Evolutionary conservation across 768 basidiomycete genomes (phyloP).

Genomic region (Leccinum longicurvipes): DNA sequence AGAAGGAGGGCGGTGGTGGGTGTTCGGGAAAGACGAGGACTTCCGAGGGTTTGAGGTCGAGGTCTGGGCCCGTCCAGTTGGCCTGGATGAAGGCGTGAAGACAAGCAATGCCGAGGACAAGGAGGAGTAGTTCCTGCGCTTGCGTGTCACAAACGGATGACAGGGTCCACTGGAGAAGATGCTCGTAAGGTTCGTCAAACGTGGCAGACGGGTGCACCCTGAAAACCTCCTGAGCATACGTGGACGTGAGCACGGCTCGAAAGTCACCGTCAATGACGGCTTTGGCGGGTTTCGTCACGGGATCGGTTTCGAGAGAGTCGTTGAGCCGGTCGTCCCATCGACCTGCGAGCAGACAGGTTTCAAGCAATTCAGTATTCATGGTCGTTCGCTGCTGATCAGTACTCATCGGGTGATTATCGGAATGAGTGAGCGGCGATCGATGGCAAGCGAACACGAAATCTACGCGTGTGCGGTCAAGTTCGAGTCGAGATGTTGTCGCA

Average conservation of each 20-base stretch:
- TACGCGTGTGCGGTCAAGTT: neutral
- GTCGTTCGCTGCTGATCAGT: neutral
- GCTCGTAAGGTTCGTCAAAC: constrained; percentile 38
- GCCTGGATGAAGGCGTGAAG: constrained; percentile 88
- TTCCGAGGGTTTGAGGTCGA: constrained; percentile 51
- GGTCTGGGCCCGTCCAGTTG: constrained; percentile 95
- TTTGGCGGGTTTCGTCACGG: constrained; percentile 43
- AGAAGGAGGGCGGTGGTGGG: constrained; percentile 16
- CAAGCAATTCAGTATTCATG: constrained; percentile 34
- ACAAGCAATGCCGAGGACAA: constrained; percentile 72
- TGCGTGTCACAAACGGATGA: constrained; percentile 31
- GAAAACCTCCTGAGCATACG: constrained; percentile 42
- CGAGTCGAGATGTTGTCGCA: constrained; percentile 12
- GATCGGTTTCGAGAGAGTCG: constrained; percentile 18
- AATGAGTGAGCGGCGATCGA: neutral
- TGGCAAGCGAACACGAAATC: neutral
- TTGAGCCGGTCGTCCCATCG: constrained; percentile 34
- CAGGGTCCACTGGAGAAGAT: constrained; percentile 32
- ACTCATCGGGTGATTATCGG: neutral
- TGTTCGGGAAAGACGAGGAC: constrained; percentile 36
- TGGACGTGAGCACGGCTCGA: constrained; percentile 47
- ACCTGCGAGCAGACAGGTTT: constrained; percentile 58
- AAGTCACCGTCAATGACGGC: constrained; percentile 60
- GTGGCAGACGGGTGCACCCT: constrained; percentile 28
- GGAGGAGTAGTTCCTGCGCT: constrained; percentile 51